phyloP scores from a whole-genome alignment of 208 protist species.

The Vickermania ingenoplastis region DNA sequence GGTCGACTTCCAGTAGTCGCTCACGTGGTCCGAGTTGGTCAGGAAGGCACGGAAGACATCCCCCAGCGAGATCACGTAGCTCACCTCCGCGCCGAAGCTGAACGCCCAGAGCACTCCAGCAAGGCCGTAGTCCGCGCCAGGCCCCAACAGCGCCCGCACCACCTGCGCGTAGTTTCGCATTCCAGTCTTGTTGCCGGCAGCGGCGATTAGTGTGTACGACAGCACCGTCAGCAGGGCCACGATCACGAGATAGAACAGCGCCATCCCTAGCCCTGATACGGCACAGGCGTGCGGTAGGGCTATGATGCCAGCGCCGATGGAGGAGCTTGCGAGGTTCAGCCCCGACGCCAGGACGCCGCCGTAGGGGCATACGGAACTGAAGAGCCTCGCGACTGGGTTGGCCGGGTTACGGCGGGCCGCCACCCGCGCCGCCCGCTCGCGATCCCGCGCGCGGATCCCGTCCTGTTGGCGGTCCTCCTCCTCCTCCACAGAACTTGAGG shows the following conservation, averaged over 20 bases:
- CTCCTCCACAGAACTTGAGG: neutral
- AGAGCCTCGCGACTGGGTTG: conserved; percentile 6
- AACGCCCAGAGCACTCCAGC: conserved; percentile 45
- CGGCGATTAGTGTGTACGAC: conserved; percentile 39
- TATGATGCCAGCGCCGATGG: conserved; percentile 59
- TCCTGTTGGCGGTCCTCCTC: neutral
- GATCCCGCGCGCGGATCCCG: neutral
- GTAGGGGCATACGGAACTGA: conserved; percentile 20
- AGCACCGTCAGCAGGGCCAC: conserved; percentile 43
- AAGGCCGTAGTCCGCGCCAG: conserved; percentile 51
- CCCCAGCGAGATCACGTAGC: conserved; percentile 62
- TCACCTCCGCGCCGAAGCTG: conserved; percentile 56
- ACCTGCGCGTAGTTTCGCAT: conserved; percentile 47
- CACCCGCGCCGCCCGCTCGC: conserved; percentile 1
- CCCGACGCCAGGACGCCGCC: conserved; percentile 39
- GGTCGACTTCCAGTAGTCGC: conserved; percentile 27
- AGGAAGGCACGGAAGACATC: conserved; percentile 44
- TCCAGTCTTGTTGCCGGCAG: conserved; percentile 40
- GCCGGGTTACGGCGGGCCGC: neutral
- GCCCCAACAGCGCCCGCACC: conserved; percentile 31
- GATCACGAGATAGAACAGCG: conserved; percentile 46
- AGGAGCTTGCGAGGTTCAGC: conserved; percentile 51
- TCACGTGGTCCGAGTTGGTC: conserved; percentile 11
- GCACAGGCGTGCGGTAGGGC: conserved; percentile 47
- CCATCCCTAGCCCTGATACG: conserved; percentile 43